phyloP scores from a whole-genome alignment of 2,329 filamentous ascomycete genomes.

The Ampelomyces quisqualis region DNA sequence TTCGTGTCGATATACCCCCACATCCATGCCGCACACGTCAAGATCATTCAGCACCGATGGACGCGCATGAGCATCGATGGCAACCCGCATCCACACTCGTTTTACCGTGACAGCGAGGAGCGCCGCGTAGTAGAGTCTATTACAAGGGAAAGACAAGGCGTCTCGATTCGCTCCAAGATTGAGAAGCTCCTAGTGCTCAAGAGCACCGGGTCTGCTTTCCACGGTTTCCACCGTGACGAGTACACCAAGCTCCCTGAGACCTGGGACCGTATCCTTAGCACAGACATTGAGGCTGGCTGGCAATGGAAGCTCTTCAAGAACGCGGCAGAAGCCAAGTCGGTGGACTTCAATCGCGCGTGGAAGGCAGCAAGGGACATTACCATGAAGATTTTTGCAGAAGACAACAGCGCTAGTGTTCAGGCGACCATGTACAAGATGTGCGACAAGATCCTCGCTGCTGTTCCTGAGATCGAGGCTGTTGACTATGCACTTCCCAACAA shows the following conservation, averaged over 20 bases:
- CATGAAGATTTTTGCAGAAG: conserved; percentile 85
- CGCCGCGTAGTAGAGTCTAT: conserved; percentile 79
- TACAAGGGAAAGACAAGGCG: conserved; percentile 64
- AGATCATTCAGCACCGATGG: conserved; percentile 85
- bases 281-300: conserved; percentile 86
- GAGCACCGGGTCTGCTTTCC: conserved; percentile 94
- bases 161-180: conserved; percentile 76
- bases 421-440: conserved; percentile 99
- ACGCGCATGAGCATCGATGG: conserved; percentile 84
- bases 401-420: conserved; percentile 91
- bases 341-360: conserved; percentile 77
- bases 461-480: conserved; percentile 69
- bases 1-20: conserved; percentile 86
- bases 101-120: conserved; percentile 86
- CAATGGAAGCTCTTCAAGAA: conserved; percentile 72
- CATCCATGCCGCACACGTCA: conserved; percentile 81
- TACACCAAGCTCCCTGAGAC: conserved; percentile 88
- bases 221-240: conserved; percentile 89
- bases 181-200: conserved; percentile 85
- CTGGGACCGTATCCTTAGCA: conserved; percentile 93
- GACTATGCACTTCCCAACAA: conserved; percentile 92
- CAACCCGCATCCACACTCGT: conserved; percentile 91
- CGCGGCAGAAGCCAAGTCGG: conserved; percentile 66
- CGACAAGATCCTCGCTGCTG: conserved; percentile 76
- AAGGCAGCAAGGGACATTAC: conserved; percentile 77